Conservation (phyloP, 495 filamentous ascomycete species). For the Podospora australis region DNA sequence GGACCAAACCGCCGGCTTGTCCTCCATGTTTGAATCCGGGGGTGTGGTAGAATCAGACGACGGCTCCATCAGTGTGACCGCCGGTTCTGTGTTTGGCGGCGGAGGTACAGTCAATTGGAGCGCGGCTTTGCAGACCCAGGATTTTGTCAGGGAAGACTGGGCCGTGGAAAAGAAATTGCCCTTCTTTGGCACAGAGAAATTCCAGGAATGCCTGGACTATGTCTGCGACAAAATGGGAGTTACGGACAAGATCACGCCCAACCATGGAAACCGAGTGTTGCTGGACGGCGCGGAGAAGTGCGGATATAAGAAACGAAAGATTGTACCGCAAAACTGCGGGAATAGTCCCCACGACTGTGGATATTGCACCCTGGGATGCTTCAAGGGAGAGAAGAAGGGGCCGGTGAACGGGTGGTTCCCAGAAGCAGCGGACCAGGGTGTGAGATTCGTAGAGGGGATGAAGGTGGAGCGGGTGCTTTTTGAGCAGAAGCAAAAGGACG, state of each 20-base stretch:
- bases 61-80: slow-evolving; percentile 51
- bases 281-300: slow-evolving; percentile 70
- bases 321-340: slow-evolving; percentile 75
- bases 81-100: slow-evolving; percentile 75
- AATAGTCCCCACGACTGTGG: slow-evolving; percentile 67
- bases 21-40: slow-evolving; percentile 65
- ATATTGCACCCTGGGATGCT: slow-evolving; percentile 73
- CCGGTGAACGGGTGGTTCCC: slow-evolving; percentile 71
- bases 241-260: slow-evolving; percentile 57
- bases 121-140: slow-evolving; percentile 74
- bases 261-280: slow-evolving; percentile 58
- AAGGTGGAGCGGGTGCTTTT: slow-evolving; percentile 62
- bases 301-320: slow-evolving; percentile 57
- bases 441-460: slow-evolving; percentile 75
- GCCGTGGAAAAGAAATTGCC: slow-evolving; percentile 57
- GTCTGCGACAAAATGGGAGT: slow-evolving; percentile 63
- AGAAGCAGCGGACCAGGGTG: slow-evolving; percentile 68
- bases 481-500: slow-evolving; percentile 34
- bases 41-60: slow-evolving; percentile 56
- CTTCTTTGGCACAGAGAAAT: slow-evolving; percentile 71
- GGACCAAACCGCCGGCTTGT: slow-evolving; percentile 48
- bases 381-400: slow-evolving; percentile 65
- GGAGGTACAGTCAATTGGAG: slow-evolving; percentile 88
- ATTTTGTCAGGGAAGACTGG: slow-evolving; percentile 78
- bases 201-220: slow-evolving; percentile 68